Evolutionary conservation across 768 basidiomycete genomes (phyloP), one percentile per base, ranked within the genome.

Genomic region (Lyophyllum atratum): DNA sequence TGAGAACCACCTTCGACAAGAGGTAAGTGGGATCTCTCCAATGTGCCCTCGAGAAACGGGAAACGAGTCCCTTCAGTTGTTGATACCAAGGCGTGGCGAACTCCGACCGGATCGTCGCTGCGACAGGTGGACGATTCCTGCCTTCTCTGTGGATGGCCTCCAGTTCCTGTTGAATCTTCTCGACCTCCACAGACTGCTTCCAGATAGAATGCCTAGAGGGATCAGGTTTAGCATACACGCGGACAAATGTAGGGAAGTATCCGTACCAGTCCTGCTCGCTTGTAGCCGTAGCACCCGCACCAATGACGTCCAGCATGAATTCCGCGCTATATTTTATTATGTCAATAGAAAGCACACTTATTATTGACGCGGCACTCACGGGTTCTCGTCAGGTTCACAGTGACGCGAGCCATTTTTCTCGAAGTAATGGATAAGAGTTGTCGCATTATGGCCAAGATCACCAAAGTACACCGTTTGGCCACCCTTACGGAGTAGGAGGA

Each of bases 381-480:
- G 92, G 66, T 95, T 95, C 68, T 86, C 92, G 0, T 79, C 76
- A 3, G 79, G 66, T 0, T 77, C 74, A 57, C 93, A 94, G 17
- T 63, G 64, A 2, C 84, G 76, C 0, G 83, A 85, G 29, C 91
- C 90, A 48, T 85, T 85, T 3, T 66, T 64, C 67, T 92, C 85
- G 59, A 95, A 93, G 70, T 95, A 95, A n/a, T 78, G 66, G 53
- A 93, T 83, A 19, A 95, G 69, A 0, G 82, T 82, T 8, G 76
- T 68, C 0, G 90, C 77, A 56, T 87, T 81, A n/a, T 72, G 60
- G 1, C 92, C 92, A 24, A 92, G 68, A 51, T 90, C 85, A 9
- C 89, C 88, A 60, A 88, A 89, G 71, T 89, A 92, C 8, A 87
- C 87, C 3, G 79, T 86, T 62, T 88, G 71, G 54, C 94, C 94